Percentiles rank a stretch among this genome's conserved stretches.
Conservation (phyloP, 495 filamentous ascomycete species). For the Neurospora tetrasperma region DNA sequence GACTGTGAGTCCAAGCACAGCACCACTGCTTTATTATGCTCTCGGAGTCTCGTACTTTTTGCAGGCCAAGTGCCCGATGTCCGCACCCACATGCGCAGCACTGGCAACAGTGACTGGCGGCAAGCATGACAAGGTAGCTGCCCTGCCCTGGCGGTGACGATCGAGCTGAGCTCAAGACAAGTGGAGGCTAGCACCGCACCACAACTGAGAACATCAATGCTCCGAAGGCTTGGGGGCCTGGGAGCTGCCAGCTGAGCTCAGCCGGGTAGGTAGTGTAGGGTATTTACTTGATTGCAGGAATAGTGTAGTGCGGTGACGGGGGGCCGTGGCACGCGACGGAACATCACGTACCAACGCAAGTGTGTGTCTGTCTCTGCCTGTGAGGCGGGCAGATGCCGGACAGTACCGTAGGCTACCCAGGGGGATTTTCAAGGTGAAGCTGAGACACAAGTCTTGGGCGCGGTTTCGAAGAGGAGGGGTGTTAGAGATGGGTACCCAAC, state of each 20-base stretch:
- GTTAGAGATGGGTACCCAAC: not conserved
- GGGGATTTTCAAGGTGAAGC: not conserved
- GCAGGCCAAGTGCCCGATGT: not conserved
- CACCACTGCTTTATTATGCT: not conserved
- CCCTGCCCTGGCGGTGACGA: not conserved
- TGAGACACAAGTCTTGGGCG: not conserved
- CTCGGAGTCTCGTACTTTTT: not conserved
- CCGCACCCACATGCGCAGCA: not conserved
- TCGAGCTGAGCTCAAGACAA: not conserved
- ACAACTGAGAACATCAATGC: not conserved
- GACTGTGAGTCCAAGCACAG: not conserved
- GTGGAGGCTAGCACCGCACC: not conserved
- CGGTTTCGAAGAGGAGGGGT: not conserved
- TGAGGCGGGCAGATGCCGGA: not conserved
- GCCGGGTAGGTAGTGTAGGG: not conserved
- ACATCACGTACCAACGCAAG: not conserved
- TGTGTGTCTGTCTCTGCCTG: not conserved
- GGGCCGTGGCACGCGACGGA: not conserved
- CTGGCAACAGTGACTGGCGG: not conserved
- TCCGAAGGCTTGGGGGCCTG: not conserved
- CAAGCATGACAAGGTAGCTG: not conserved
- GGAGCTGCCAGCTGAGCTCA: not conserved
- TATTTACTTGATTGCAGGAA: not conserved
- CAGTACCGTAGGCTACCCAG: not conserved
- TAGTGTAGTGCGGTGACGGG: not conserved